Conservation (phyloP, 225 moss, liverwort and hornwort genomes). For the Thuidium tamariscinum region DNA sequence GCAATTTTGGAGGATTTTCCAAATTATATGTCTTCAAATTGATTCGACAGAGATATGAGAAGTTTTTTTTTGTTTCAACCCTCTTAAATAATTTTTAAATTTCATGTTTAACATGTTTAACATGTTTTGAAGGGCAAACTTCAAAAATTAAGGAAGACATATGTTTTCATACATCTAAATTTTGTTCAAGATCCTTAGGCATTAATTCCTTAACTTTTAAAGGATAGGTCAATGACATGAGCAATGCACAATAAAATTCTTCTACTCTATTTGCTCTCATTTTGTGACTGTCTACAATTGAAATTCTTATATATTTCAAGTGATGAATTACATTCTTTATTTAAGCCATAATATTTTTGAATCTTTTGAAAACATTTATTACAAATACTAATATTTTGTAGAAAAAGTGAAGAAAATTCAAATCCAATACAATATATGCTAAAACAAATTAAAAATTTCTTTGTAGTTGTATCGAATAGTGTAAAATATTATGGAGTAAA, state of each 20-base stretch:
- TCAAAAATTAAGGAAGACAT: no score
- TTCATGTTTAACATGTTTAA: not conserved
- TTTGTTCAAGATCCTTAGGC: not conserved
- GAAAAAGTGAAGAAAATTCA: no score
- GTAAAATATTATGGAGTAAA: no score
- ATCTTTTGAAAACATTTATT: not conserved
- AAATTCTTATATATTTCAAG: not conserved
- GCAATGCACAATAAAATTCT: not conserved
- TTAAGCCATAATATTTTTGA: not conserved
- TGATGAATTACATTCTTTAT: not conserved
- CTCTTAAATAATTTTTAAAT: not conserved
- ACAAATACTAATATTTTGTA: not conserved
- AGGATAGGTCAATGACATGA: fast-evolving
- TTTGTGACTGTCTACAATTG: not conserved
- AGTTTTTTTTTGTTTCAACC: fast-evolving
- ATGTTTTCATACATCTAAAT: not conserved
- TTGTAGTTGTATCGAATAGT: fast-evolving
- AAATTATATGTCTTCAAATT: not conserved
- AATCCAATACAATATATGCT: not conserved
- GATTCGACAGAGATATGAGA: no score
- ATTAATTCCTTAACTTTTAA: not conserved
- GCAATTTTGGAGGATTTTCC: not conserved
- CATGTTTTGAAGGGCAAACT: not conserved
- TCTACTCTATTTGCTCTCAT: not conserved
- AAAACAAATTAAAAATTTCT: not conserved